Evolutionary conservation across 768 basidiomycete genomes (phyloP).

Genomic region (Suillus sp.): DNA sequence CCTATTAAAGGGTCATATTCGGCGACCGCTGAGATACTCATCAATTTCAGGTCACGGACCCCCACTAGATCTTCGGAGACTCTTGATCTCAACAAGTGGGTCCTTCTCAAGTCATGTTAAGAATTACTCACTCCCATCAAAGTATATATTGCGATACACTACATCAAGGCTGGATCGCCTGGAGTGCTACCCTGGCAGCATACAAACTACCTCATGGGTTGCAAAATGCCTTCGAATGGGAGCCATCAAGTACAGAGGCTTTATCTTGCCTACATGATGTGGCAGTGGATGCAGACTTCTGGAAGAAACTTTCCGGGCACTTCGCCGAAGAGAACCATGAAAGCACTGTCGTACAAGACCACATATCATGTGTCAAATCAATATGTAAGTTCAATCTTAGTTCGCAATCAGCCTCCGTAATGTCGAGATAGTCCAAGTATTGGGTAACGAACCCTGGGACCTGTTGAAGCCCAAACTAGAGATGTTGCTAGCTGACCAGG

Average conservation of each 20-base stretch:
- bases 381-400: constrained; percentile 52
- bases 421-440: constrained; percentile 54
- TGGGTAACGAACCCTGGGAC: constrained; percentile 60
- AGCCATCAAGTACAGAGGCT: constrained; percentile 50
- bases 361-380: constrained; percentile 72
- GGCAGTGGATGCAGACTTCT: constrained; percentile 54
- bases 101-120: neutral
- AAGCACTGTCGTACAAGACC: constrained; percentile 62
- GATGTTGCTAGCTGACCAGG: constrained; percentile 63
- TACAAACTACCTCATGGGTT: constrained; percentile 50
- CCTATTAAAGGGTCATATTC: constrained; percentile 50
- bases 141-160: constrained; percentile 61
- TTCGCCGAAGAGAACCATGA: constrained; percentile 81
- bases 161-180: constrained; percentile 70
- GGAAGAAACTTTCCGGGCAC: constrained; percentile 67
- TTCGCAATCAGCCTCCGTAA: neutral
- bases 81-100: constrained; percentile 5
- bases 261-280: constrained; percentile 52
- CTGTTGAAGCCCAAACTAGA: constrained; percentile 63
- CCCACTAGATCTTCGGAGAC: constrained; percentile 10
- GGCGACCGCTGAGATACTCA: constrained; percentile 58
- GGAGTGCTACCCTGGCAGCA: constrained; percentile 46
- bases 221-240: constrained; percentile 62
- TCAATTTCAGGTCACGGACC: constrained; percentile 51
- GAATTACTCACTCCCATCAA: constrained; percentile 8